A percentile compares a stretch with the other conserved stretches of the same genome.
These are phyloP conservation scores for Nakaseomyces nivariensis DNA, from an alignment of 1,139 yeast species.

Conservation along the genomic window DNA sequence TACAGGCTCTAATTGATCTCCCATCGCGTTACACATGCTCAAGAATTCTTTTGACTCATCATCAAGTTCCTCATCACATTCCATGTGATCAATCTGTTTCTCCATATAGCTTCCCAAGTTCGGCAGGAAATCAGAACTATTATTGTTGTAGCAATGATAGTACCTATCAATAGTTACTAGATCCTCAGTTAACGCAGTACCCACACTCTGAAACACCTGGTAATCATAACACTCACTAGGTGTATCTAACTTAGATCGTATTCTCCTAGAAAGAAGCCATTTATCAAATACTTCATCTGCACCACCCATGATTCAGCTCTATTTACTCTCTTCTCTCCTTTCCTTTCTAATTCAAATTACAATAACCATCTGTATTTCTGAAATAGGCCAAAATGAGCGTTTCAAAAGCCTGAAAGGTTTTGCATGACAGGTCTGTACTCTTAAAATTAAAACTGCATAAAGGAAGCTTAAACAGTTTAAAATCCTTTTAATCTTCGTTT, in stretches of 20 bases:
- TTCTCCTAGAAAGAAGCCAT: slow-evolving; percentile 7
- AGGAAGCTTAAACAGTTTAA: too few species aligned
- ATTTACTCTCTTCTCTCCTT: too few species aligned
- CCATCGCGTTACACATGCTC: slow-evolving; percentile 1
- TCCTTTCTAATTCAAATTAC: too few species aligned
- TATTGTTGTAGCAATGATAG: slow-evolving; percentile 1
- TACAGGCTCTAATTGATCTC: slow-evolving; percentile 18
- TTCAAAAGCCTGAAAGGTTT: too few species aligned
- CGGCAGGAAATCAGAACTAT: background rate
- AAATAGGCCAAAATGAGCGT: too few species aligned
- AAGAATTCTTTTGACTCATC: slow-evolving; percentile 1
- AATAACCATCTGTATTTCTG: too few species aligned
- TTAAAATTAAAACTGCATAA: too few species aligned
- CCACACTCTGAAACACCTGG: slow-evolving; percentile 2
- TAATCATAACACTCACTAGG: slow-evolving; percentile 3
- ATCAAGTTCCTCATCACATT: background rate
- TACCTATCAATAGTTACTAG: slow-evolving; percentile 1
- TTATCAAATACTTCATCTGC: slow-evolving; percentile 2
- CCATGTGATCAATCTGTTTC: background rate
- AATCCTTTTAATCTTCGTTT: too few species aligned
- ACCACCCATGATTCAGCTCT: background rate
- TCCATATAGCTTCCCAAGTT: background rate
- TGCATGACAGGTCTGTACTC: too few species aligned
- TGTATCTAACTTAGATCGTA: background rate
- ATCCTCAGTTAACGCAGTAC: slow-evolving; percentile 1